Evolutionary conservation across 2,329 filamentous ascomycete genomes (phyloP).

Genomic region (Colletotrichum sp.): DNA sequence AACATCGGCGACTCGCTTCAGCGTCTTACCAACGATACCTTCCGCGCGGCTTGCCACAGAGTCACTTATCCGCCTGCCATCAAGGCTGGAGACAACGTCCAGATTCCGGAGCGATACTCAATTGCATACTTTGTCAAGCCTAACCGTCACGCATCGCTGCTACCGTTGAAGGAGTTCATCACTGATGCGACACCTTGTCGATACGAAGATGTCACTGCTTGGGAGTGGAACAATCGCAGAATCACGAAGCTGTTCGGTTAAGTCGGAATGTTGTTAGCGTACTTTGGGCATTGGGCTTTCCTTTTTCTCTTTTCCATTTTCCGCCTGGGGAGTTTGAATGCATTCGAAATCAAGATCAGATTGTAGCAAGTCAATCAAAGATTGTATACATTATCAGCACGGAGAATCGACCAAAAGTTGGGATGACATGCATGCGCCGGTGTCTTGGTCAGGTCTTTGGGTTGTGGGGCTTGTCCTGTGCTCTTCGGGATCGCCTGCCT

Average conservation of each 20-base stretch:
- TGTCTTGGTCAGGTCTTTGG: neutral
- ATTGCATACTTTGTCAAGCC: conserved; percentile 34
- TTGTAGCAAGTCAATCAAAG: neutral
- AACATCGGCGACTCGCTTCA: conserved; percentile 45
- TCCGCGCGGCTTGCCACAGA: conserved; percentile 38
- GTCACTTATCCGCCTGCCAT: conserved; percentile 32
- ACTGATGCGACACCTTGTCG: conserved; percentile 22
- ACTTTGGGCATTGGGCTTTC: neutral
- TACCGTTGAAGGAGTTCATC: conserved; percentile 34
- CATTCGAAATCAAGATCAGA: neutral
- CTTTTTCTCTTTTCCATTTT: neutral
- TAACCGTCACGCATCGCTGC: conserved; percentile 30
- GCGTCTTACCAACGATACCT: conserved; percentile 38
- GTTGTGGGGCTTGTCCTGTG: neutral
- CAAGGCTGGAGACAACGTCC: conserved; percentile 22
- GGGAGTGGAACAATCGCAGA: conserved; percentile 32
- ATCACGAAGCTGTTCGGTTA: conserved; percentile 25
- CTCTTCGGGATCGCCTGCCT: neutral
- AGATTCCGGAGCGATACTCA: conserved; percentile 31
- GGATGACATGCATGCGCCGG: neutral
- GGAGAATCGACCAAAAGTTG: neutral
- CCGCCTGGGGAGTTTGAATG: neutral
- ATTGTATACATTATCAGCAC: neutral
- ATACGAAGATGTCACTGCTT: conserved; percentile 36
- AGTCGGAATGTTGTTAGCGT: neutral